Base-by-base conservation (phyloP, 768 basidiomycete species). In the Suillus hirtellus region DNA sequence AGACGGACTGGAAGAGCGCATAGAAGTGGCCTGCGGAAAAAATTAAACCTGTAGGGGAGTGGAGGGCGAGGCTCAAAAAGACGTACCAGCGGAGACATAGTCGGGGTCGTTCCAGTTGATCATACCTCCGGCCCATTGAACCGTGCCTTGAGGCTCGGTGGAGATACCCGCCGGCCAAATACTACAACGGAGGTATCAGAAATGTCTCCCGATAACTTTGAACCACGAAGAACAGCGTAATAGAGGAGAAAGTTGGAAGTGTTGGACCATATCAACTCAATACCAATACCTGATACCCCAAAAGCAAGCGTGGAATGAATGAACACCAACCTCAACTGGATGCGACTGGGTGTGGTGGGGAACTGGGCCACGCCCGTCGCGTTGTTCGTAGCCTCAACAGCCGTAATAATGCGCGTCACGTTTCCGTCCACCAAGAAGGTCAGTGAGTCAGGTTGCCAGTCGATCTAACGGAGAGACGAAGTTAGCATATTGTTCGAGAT, bases 131-230 rank as follows among this genome's bases (percentile, higher is more conserved):
- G 87, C 82, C 93, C 93, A 96, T 61, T 84, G 68, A 40, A 96
- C 76, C 9, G 90, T 93, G 31, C 93, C 93, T 56, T 78, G 75
- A 9, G 91, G 79, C 40, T 79, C 81, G 10, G 80, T 70, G 44
- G 79, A 62, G 69, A 91, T 87, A 38, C 93, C 93, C 7, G 89
- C 89, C n/a, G 92, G 89, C 92, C 93, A 95, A 60, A 95, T 67
- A 65, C 89, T 80, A 59, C 38, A 38, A 49, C 6, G 52, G n/a
- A 62, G 11, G 35, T 14, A 37, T 59, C 62, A 44, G 24, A 40
- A 37, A 49, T 55, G 34, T 4, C 15, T 58, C 47, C 31, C 27
- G 43, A 19, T 43, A n/a, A 37, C 15, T 14, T 17, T 24, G 10
- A 11, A 56, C 15, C 15, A 58, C 38, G 4, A 27, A 40, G 4